Conservation (phyloP, 1,284 basidiomycete genomes). For the Cystobasidium sp. region DNA sequence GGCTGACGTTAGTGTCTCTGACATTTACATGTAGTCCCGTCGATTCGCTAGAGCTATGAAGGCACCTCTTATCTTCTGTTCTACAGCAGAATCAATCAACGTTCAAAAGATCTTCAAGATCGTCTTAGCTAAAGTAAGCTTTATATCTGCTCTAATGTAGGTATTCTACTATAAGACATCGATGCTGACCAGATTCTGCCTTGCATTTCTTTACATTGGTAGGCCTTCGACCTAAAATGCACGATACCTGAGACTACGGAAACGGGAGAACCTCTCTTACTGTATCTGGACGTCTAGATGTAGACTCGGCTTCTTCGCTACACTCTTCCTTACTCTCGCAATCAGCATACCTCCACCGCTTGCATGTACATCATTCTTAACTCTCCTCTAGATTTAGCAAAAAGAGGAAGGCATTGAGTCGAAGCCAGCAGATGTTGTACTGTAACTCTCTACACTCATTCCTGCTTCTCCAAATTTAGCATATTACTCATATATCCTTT, state of each 20-base stretch:
- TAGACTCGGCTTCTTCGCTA: neutral
- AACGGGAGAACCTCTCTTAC: slow-evolving; percentile 86
- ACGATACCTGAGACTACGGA: slow-evolving; percentile 96
- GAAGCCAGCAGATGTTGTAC: too few relatives aligned
- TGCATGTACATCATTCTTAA: too few relatives aligned
- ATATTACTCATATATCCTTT: too few relatives aligned
- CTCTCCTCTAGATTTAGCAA: too few relatives aligned
- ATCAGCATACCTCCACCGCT: neutral
- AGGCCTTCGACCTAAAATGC: slow-evolving; percentile 85
- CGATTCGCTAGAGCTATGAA: slow-evolving; percentile 98
- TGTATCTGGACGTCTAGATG: slow-evolving; percentile 74
- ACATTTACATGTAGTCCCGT: slow-evolving; percentile 67
- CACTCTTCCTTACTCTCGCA: neutral
- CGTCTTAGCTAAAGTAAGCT: slow-evolving; percentile 79
- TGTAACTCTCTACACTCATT: too few relatives aligned
- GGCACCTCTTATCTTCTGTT: slow-evolving; percentile 96
- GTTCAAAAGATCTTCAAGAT: slow-evolving; percentile 97
- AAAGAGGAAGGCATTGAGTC: too few relatives aligned
- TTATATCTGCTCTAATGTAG: too few relatives aligned
- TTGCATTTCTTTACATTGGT: too few relatives aligned
- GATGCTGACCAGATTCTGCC: neutral
- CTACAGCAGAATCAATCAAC: slow-evolving; percentile 95
- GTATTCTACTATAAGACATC: too few relatives aligned
- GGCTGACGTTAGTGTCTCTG: slow-evolving; percentile 1
- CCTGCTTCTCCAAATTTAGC: too few relatives aligned